Evolutionary conservation across 495 filamentous ascomycete species (phyloP).

Genomic region (Podospora pseudoanserina): DNA sequence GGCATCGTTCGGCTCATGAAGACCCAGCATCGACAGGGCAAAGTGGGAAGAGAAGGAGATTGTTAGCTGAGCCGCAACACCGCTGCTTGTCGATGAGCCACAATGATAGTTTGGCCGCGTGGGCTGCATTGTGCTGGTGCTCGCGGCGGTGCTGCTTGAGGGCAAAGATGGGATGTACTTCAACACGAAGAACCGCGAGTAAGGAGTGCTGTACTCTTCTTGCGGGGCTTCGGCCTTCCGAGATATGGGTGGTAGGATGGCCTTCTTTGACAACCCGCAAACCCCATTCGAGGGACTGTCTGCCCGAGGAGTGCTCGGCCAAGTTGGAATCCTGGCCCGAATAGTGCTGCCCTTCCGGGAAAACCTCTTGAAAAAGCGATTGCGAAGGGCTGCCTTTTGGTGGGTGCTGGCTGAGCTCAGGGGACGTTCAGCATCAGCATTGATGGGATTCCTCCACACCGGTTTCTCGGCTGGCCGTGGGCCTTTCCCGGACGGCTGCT

Average conservation of each 20-base stretch:
- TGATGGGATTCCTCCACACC: not conserved
- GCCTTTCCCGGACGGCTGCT: not conserved
- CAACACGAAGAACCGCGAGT: conserved; percentile 46
- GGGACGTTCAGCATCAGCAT: conserved; percentile 1
- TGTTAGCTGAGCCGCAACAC: conserved; percentile 32
- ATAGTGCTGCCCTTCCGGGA: conserved; percentile 5
- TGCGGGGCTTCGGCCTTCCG: not conserved
- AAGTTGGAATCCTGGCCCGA: not conserved
- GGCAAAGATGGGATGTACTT: conserved; percentile 15
- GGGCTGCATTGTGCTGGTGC: not conserved
- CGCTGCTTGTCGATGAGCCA: conserved; percentile 29
- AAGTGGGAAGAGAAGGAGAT: not conserved
- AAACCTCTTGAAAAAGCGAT: conserved; percentile 28
- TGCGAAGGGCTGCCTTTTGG: conserved; percentile 9
- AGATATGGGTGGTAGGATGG: not conserved
- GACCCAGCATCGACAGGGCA: not conserved
- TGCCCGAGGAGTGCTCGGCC: not conserved
- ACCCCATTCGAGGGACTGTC: not conserved
- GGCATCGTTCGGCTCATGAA: conserved; percentile 46
- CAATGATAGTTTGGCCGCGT: conserved; percentile 24
- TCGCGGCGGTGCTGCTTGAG: not conserved
- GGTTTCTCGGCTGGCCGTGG: conserved; percentile 5
- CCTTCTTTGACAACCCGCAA: not conserved
- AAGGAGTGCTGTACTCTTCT: conserved; percentile 35
- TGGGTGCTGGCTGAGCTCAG: not conserved